Evolutionary conservation across 169 alveolate species (phyloP), one percentile per base, ranked within the genome.

Genomic region (Cryptosporidium andersoni): DNA sequence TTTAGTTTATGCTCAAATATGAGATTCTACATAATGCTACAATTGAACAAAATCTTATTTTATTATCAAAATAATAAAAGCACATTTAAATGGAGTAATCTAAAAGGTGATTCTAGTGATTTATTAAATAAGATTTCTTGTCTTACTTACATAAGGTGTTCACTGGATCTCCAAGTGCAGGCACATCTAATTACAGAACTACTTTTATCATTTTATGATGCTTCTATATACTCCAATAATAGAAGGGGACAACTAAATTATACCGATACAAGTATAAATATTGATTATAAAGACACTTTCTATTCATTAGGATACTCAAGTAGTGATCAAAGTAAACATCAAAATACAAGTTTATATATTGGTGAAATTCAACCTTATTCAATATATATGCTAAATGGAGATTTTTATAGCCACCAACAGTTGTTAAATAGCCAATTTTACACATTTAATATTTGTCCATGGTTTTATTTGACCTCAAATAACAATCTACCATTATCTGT

Each of bases 111-210:
- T n/a, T 11, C 65, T 25, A 66, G 51, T 25, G 65, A 40, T 51
- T 14, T 7, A 39, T 37, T 39, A n/a, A 16, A 11, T 25, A 37
- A 56, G 12, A 64, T 45, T 14, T 64, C 25, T 7, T 45, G 34
- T 7, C 25, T 64, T 64, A 16, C 56, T 5, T 64, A 16, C 51
- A 49, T 39, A 14, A 48, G 16, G n/a, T 34, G 39, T 16, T 66
- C 81, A 16, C 34, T 66, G 45, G 81, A 66, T 6, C 8, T 66
- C 4, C 81, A 66, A 66, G 51, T 52, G 11, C 81, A 66, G 42
- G 40, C 14, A 16, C 47, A 52, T 9, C 64, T 66, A 11, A 49
- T 66, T 25, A 48, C 81, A 9, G 81, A 66, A 34, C 51, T 66
- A 11, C 34, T 36, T 34, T 37, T 66, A 12, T 53, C 65, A 25